A percentile compares a stretch with the other conserved stretches of the same genome.
These are phyloP conservation scores for Pichia sp. DNA, from an alignment of 1,139 yeast species.

Conservation along the genomic window DNA sequence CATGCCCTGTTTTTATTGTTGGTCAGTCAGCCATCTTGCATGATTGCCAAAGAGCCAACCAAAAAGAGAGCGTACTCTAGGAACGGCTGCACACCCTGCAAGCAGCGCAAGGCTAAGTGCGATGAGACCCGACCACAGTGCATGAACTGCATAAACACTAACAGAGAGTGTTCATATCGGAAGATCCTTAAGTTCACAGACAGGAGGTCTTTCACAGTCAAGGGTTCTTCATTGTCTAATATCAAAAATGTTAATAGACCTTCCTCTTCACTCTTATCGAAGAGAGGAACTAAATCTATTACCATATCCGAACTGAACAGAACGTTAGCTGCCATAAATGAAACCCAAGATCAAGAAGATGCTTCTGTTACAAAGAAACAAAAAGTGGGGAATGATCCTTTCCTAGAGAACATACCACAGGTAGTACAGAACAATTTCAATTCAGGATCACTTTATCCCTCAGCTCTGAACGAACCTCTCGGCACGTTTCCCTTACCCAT, in stretches of 20 bases:
- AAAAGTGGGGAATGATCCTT: constrained; percentile 11
- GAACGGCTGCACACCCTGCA: constrained; percentile 60
- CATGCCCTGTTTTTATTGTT: too few relatives aligned
- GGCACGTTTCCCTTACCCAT: too few relatives aligned
- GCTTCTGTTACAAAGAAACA: neutral
- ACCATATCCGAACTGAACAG: too few relatives aligned
- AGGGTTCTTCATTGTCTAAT: constrained; percentile 9
- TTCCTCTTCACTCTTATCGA: too few relatives aligned
- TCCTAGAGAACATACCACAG: constrained; percentile 19
- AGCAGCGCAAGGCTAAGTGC: constrained; percentile 56
- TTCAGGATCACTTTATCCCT: too few relatives aligned
- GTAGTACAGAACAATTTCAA: constrained; percentile 33
- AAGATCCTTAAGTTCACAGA: constrained; percentile 30
- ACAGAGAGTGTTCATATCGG: constrained; percentile 42
- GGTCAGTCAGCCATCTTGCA: too few relatives aligned
- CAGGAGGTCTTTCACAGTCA: constrained; percentile 25
- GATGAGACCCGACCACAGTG: constrained; percentile 57
- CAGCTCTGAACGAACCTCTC: too few relatives aligned
- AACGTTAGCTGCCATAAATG: too few relatives aligned
- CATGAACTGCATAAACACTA: constrained; percentile 47
- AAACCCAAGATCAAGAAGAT: neutral
- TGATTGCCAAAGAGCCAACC: neutral
- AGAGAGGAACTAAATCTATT: too few relatives aligned
- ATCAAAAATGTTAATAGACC: too few relatives aligned
- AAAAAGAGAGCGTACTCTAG: constrained; percentile 34